Base-by-base conservation (phyloP, 305 asterid species). In the Fraxinus dipetala region DNA sequence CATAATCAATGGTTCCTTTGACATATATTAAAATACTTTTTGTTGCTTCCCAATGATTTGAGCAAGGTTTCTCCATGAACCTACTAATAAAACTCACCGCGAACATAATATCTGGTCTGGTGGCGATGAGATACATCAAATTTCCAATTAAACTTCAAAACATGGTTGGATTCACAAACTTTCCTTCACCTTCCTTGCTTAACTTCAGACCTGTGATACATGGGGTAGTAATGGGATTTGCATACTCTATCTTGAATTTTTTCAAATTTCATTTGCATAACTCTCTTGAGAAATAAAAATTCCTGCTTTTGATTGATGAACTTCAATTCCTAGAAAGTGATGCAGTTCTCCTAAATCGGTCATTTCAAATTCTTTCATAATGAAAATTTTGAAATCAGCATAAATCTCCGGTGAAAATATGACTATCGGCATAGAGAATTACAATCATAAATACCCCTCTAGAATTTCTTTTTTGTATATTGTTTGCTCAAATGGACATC, bases 281-380 rank as follows among this genome's bases (percentile, higher is more conserved):
- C 74, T 54, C 63, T 51, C 34, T 38, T 56, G 63, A 35, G 40
- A 73, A 32, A 81, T 31, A 11, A 43, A 72, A 54, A 72, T 48
- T 1, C 54, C 74, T 8, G 1, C 38, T 0, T 4, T 48, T 26
- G 38, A 4, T 30, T 78, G 76, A 4, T 10, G 65, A 22, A 80
- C 79, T 9, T 84, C 67, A 9, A 65, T 40, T 9, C 83, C 81
- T 22, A 81, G 45, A 34, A 81, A 81, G 6, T 61, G 48, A 31
- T 8, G 31, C 54, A 78, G 22, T 34, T 30, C n/a, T 2, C 82
- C 45, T 7, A 85, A 30, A 65, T 65, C 36, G 4, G 73, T 61
- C 83, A 83, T 78, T 7, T 77, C 61, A 63, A 61, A 78, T 4
- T 10, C 54, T 1, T 48, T 48, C 45, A 30, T 65, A 75, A 78